A percentile compares a stretch with the other conserved stretches of the same genome.
Evolutionary conservation across 2,329 filamentous ascomycete species (phyloP).

Genomic region (Zalaria sp.): DNA sequence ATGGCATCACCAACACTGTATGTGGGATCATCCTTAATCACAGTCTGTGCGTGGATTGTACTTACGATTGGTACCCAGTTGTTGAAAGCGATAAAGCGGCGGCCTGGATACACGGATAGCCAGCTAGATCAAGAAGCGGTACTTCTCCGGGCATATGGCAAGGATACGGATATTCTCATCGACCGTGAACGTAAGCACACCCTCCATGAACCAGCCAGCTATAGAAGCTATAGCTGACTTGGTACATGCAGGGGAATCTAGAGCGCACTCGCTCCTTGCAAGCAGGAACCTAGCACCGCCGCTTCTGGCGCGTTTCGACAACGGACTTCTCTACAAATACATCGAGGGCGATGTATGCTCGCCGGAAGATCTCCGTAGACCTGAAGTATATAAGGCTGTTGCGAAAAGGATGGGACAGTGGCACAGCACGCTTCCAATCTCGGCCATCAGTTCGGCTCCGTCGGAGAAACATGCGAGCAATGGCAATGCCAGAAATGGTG

Average conservation of each 20-base stretch:
- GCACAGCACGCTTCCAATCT: slow-evolving; percentile 60
- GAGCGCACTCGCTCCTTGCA: slow-evolving; percentile 73
- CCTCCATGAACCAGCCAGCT: slow-evolving; percentile 23
- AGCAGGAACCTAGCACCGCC: slow-evolving; percentile 69
- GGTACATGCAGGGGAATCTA: slow-evolving; percentile 38
- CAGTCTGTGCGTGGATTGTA: no score
- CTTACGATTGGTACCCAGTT: slow-evolving; percentile 28
- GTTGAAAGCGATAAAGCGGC: slow-evolving; percentile 60
- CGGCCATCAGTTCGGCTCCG: slow-evolving; percentile 29
- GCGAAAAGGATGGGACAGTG: slow-evolving; percentile 78
- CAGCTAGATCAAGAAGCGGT: slow-evolving; percentile 74
- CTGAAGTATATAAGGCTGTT: slow-evolving; percentile 67
- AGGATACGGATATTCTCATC: slow-evolving; percentile 88
- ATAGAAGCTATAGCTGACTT: not conserved
- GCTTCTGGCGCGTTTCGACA: slow-evolving; percentile 82
- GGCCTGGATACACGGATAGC: slow-evolving; percentile 55
- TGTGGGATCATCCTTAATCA: slow-evolving; percentile 14
- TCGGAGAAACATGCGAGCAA: slow-evolving; percentile 8
- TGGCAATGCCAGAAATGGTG: slow-evolving; percentile 11
- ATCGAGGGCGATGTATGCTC: slow-evolving; percentile 68
- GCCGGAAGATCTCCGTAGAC: slow-evolving; percentile 63
- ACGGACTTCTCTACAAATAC: slow-evolving; percentile 90
- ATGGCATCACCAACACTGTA: slow-evolving; percentile 93
- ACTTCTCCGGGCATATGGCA: slow-evolving; percentile 82
- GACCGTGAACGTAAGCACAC: slow-evolving; percentile 66